Percentiles rank a stretch among this genome's conserved stretches.
These are phyloP conservation scores for Coniochaeta ligniaria DNA, from an alignment of 2,329 filamentous ascomycete genomes.

Conservation along the genomic window DNA sequence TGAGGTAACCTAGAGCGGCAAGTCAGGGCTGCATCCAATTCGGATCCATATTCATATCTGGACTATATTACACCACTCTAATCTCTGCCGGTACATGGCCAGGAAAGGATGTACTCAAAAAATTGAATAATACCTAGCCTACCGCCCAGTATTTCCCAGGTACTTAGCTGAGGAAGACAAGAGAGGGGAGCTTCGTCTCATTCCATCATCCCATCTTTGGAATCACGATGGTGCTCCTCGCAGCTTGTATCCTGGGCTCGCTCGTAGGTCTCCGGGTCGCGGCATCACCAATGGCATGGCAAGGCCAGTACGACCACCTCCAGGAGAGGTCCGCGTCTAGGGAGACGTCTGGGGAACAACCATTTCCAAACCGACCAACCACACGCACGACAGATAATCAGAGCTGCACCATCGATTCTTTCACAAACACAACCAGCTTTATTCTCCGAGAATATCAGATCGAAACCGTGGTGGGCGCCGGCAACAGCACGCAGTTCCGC, in stretches of 20 bases:
- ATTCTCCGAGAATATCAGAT: conserved; percentile 3
- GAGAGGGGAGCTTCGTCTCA: not conserved
- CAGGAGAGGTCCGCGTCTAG: not conserved
- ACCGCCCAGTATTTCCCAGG: not conserved
- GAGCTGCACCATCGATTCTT: not conserved
- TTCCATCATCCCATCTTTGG: not conserved
- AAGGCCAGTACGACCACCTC: not conserved
- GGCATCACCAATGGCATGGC: not conserved
- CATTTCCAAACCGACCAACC: not conserved
- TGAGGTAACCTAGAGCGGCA: not conserved
- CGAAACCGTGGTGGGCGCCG: not conserved
- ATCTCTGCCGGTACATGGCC: not conserved
- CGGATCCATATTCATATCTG: not conserved
- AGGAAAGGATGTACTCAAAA: not conserved
- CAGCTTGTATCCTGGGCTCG: not conserved
- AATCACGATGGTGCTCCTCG: not conserved
- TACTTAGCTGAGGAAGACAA: not conserved
- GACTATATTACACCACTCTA: not conserved
- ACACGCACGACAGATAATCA: not conserved
- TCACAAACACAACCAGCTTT: conserved; percentile 1
- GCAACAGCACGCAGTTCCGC: not conserved
- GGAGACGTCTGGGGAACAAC: not conserved
- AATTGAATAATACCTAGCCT: not conserved
- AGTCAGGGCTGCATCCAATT: not conserved
- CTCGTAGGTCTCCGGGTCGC: not conserved